Evolutionary conservation across 2,329 filamentous ascomycete genomes (phyloP), one percentile per base, ranked within the genome.

Genomic region (Myriosclerotinia curreyana): DNA sequence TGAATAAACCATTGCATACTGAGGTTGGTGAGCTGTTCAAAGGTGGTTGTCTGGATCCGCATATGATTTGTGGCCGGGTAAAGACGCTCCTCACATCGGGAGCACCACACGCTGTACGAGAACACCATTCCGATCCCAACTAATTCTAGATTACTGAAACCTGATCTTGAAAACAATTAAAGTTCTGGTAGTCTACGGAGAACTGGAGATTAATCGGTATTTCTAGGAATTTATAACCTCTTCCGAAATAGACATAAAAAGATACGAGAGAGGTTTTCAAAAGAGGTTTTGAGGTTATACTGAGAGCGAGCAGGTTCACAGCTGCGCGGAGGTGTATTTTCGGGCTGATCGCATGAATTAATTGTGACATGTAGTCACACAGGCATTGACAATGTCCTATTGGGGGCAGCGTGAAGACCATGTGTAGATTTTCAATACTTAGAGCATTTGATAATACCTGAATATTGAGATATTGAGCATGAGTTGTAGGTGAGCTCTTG

Each of bases 61-160:
- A 34, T 46, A 25, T 58, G 40, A 58, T 58, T 46, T 34, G 40
- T 22, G 20, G 28, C 40, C 40, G 54, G 54, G 11, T 34, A 58
- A 58, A 22, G 12, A 58, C 28, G 28, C 17, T 14, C 17, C 17
- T 44, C 20, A 46, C 40, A 22, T 8, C 17, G 34, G 38, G 20
- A 34, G 54, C 6, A 40, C 28, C 20, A n/a, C 9, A 25, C 11
- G 34, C 20, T 15, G 40, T 6, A 22, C 40, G 12, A 46, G 25
- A 56, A 56, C 17, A 56, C 6, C 20, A 8, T 22, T 46, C 28
- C 14, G 17, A 46, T 49, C 4, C 20, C 2, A 34, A 6, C 2
- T 17, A 22, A 7, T 36, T 8, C 25, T 56, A 11, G 5, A 34
- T 31, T 20, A 8, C 1, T 22, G 5, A 22, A 34, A 5, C 9